Percentiles rank a stretch among this genome's conserved stretches.
phyloP scores from a whole-genome alignment of 495 filamentous ascomycete species.

The Filosporella fistucella region DNA sequence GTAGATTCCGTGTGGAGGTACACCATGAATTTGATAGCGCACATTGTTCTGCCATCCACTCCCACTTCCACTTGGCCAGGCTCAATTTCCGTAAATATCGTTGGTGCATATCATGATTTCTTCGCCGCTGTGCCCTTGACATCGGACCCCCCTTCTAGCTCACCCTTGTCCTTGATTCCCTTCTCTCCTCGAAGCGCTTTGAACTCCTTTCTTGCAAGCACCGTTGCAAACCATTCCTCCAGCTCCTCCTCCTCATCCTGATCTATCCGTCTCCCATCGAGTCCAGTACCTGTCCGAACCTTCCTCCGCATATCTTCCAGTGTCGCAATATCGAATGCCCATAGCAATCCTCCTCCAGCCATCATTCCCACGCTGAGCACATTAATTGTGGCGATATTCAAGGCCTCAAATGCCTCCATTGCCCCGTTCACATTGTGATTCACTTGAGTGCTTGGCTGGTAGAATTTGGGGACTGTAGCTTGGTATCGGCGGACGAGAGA shows the following conservation, averaged over 20 bases:
- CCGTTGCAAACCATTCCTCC: constrained; percentile 63
- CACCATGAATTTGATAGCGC: no score
- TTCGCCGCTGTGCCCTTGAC: no score
- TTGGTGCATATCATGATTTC: no score
- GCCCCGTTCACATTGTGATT: constrained; percentile 27
- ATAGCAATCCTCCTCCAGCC: constrained; percentile 59
- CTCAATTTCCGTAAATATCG: no score
- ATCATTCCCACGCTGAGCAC: constrained; percentile 66
- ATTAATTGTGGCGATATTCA: constrained; percentile 81
- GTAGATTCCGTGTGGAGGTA: no score
- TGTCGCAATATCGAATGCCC: constrained; percentile 65
- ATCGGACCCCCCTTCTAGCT: constrained; percentile 15
- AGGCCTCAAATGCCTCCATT: constrained; percentile 67
- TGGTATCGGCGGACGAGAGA: constrained; percentile 51
- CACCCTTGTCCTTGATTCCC: constrained; percentile 25
- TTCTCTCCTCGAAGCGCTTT: constrained; percentile 26
- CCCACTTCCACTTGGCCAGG: no score
- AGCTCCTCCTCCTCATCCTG: constrained; percentile 61
- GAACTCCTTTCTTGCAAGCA: constrained; percentile 51
- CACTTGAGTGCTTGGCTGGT: constrained; percentile 50
- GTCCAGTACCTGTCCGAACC: constrained; percentile 43
- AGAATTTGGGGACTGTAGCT: constrained; percentile 58
- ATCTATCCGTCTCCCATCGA: constrained; percentile 40
- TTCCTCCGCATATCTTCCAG: constrained; percentile 62
- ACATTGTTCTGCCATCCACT: no score